Base-by-base conservation (phyloP, 257 asterid genomes). In the Craterostigma plantagineum region DNA sequence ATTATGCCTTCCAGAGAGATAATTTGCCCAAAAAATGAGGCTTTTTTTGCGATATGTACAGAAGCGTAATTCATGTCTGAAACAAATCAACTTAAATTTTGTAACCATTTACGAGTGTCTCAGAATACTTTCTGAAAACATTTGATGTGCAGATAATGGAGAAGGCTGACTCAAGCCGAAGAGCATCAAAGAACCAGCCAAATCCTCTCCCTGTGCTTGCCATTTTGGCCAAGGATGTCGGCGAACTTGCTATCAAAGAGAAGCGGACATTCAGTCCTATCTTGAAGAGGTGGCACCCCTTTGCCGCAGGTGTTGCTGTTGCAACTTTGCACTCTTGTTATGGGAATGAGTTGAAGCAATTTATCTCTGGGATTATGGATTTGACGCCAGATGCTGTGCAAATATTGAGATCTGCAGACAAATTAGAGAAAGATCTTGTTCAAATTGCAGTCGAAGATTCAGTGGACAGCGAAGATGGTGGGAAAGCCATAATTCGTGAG, bases 401-500 rank as follows among this genome's bases (percentile, higher is more conserved):
- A 63, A 58, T 90, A 55, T 35, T 90, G 53, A 72, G 95, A 75
- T 95, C 95, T 27, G 95, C 99, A 34, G 95, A 90, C 57, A 79
- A 90, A 57, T 63, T 90, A 67, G 99, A 90, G 65, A 69, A 83
- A 55, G 92, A 79, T 74, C 92, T 90, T 41, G 99, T 90, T 51
- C 90, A 64, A 56, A 77, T 75, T 61, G 99, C 99, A 33, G 99
- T 90, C 52, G 94, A 83, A 66, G 99, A 90, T 69, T 75, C 99
- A 15, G 99, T 90, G 51, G 95, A 90, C 27, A 75, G 99, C 46
- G 99, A 83, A 63, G 99, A 90, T 77, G 99, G 99, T 35, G 99
- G 99, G 45, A 90, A 90, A 69, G 94, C 91, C 60, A 82, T 87
- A 52, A 79, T 90, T 14, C 95, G 99, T 18, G 99, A 90, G 74